These are phyloP conservation scores for Phialophora verrucosa DNA, from an alignment of 2,329 filamentous ascomycete genomes.

Conservation along the genomic window DNA sequence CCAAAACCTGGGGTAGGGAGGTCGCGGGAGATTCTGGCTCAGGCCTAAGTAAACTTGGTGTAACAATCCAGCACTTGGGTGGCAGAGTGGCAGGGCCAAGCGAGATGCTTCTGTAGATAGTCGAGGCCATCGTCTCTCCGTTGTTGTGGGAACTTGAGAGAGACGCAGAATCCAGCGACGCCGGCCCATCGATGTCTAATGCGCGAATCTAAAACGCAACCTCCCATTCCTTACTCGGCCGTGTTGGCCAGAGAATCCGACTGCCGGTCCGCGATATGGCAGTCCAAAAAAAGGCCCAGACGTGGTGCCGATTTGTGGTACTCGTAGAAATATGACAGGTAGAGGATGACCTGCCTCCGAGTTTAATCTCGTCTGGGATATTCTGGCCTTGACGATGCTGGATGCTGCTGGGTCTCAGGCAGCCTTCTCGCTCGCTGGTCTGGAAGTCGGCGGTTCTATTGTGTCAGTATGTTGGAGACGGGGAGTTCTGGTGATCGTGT, in stretches of 20 bases:
- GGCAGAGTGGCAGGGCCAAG: too few species aligned
- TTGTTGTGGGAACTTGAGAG: too few species aligned
- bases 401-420: neutral
- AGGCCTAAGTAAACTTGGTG: neutral
- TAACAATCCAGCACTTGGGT: too few species aligned
- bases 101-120: too few species aligned
- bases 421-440: neutral
- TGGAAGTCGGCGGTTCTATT: neutral
- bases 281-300: slow-evolving; percentile 69
- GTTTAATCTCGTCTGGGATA: slow-evolving; percentile 49
- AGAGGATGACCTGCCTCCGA: slow-evolving; percentile 54
- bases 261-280: slow-evolving; percentile 49
- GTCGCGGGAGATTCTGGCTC: neutral
- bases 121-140: too few species aligned
- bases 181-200: neutral
- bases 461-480: neutral
- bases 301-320: slow-evolving; percentile 49
- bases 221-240: slow-evolving; percentile 46
- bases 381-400: slow-evolving; percentile 45
- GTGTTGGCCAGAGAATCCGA: slow-evolving; percentile 48
- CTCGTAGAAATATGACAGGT: slow-evolving; percentile 65
- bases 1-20: neutral
- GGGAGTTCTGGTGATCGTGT: neutral
- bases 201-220: neutral
- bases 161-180: too few species aligned